Percentiles rank a stretch among this genome's conserved stretches.
These are phyloP conservation scores for Amyloporia xantha DNA, from an alignment of 768 basidiomycete species.

Conservation along the genomic window DNA sequence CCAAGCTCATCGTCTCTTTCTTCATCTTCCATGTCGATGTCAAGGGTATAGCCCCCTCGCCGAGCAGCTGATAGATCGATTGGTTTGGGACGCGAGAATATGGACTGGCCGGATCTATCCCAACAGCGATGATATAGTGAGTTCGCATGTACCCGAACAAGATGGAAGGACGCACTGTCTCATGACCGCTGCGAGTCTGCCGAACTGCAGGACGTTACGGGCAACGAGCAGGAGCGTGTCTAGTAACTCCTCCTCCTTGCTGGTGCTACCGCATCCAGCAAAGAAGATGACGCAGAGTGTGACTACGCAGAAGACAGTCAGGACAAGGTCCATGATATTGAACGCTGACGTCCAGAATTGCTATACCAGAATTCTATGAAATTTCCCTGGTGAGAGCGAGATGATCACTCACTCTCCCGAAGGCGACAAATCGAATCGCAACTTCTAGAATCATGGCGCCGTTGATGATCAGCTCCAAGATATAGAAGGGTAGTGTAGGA, in stretches of 20 bases:
- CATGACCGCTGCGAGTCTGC: constrained; percentile 87
- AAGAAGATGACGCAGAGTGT: constrained; percentile 87
- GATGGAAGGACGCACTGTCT: constrained; percentile 61
- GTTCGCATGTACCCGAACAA: background rate
- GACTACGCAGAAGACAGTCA: constrained; percentile 84
- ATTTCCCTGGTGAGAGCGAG: background rate
- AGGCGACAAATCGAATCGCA: constrained; percentile 82
- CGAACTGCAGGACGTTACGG: constrained; percentile 89
- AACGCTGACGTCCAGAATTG: constrained; percentile 97
- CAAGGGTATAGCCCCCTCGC: constrained; percentile 58
- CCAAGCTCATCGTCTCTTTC: constrained; percentile 49
- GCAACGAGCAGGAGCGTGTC: constrained; percentile 90
- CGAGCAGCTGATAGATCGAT: constrained; percentile 75
- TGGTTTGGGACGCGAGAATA: constrained; percentile 80
- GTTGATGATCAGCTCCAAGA: constrained; percentile 87
- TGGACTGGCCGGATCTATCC: constrained; percentile 79
- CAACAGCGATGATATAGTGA: background rate
- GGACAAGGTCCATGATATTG: constrained; percentile 81
- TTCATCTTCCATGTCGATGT: constrained; percentile 68
- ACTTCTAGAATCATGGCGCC: constrained; percentile 93
- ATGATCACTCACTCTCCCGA: constrained; percentile 68
- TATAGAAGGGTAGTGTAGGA: constrained; percentile 81
- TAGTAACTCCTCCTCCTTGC: constrained; percentile 90
- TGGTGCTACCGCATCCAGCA: constrained; percentile 74
- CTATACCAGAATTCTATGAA: constrained; percentile 31